A percentile compares a stretch with the other conserved stretches of the same genome.
These are phyloP conservation scores for Opeltia flavorubescens DNA, from an alignment of 495 filamentous ascomycete species.

Conservation along the genomic window DNA sequence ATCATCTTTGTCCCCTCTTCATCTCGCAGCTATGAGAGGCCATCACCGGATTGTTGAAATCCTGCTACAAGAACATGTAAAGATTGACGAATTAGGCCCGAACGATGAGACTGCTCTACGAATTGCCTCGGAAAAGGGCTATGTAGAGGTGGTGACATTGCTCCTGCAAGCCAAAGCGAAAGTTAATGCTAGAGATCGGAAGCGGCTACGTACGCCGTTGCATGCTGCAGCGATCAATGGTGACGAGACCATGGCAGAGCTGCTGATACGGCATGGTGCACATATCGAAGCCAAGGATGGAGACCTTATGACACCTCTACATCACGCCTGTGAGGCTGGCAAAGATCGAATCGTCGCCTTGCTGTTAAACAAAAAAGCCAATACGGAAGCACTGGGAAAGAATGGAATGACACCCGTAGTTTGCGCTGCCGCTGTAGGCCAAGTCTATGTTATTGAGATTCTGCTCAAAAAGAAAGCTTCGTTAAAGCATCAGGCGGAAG, in stretches of 20 bases:
- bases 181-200: conserved; percentile 25
- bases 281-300: conserved; percentile 30
- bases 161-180: conserved; percentile 20
- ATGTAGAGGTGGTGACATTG: conserved; percentile 12
- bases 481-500: conserved; percentile 20
- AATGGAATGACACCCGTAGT: conserved; percentile 28
- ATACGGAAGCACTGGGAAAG: conserved; percentile 23
- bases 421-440: conserved; percentile 27
- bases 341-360: conserved; percentile 20
- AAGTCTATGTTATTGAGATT: conserved; percentile 18
- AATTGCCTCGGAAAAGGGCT: conserved; percentile 23
- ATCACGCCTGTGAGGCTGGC: conserved; percentile 27
- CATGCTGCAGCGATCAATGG: conserved; percentile 27
- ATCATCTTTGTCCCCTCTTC: conserved; percentile 18
- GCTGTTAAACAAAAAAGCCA: conserved; percentile 24
- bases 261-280: conserved; percentile 23
- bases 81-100: conserved; percentile 22
- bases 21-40: conserved; percentile 30
- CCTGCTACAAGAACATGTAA: conserved; percentile 20
- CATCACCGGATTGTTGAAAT: conserved; percentile 25
- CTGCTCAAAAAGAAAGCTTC: conserved; percentile 27
- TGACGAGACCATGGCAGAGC: conserved; percentile 20
- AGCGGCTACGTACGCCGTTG: conserved; percentile 23
- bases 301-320: conserved; percentile 28
- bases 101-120: conserved; percentile 26